Evolutionary conservation across 2,329 filamentous ascomycete genomes (phyloP).

Genomic region (Stachybotrys chlorohalonatus): DNA sequence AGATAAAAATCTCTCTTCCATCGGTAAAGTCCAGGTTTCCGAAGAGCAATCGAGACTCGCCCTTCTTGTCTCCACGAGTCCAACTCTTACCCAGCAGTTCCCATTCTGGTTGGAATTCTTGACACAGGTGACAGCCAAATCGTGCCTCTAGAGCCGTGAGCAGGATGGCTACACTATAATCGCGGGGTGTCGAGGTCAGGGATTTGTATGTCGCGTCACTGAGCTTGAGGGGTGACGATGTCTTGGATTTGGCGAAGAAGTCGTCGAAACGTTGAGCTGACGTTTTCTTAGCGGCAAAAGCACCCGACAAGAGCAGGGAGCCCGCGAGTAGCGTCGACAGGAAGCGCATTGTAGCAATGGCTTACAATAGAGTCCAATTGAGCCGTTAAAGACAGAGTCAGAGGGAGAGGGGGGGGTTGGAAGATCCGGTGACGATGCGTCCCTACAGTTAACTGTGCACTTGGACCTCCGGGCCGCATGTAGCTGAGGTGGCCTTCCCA

Average conservation of each 20-base stretch:
- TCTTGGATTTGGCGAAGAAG: constrained; percentile 60
- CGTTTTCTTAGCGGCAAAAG: constrained; percentile 56
- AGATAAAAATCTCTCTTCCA: constrained; percentile 77
- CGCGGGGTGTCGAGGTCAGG: constrained; percentile 66
- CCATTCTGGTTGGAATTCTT: constrained; percentile 92
- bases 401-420: not conserved
- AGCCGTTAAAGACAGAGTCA: not conserved
- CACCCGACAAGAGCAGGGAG: constrained; percentile 51
- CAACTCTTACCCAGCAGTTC: constrained; percentile 79
- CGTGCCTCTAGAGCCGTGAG: constrained; percentile 78
- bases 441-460: too few species aligned
- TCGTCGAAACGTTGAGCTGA: constrained; percentile 57
- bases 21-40: constrained; percentile 81
- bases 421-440: too few species aligned
- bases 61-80: constrained; percentile 72
- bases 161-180: constrained; percentile 76
- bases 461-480: constrained; percentile 8
- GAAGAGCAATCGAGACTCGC: constrained; percentile 65
- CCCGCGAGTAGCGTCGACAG: constrained; percentile 54
- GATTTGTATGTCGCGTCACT: constrained; percentile 66
- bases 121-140: constrained; percentile 79
- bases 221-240: constrained; percentile 64
- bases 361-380: constrained; percentile 1
- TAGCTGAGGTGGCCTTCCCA: constrained; percentile 25
- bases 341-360: constrained; percentile 54